Conservation (phyloP, 306 rosid genomes). For the Castanea sativa region DNA sequence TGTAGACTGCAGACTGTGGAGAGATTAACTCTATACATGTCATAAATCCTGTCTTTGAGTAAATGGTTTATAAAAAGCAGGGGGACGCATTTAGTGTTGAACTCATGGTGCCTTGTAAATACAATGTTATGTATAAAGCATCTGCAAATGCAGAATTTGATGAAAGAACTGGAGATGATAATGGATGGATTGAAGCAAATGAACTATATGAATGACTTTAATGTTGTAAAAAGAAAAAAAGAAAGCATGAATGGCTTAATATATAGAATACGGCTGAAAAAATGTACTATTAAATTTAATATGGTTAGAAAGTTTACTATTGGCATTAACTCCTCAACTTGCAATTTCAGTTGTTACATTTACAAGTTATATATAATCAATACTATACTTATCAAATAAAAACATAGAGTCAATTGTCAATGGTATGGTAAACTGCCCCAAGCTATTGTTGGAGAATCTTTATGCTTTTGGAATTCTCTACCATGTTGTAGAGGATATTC, state of each 20-base stretch:
- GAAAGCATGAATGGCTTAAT: neutral
- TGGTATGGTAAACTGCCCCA: neutral
- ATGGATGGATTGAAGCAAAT: neutral
- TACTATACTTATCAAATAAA: no score
- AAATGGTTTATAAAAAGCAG: neutral
- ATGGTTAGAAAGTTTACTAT: neutral
- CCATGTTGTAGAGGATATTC: neutral
- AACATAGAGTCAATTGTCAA: no score
- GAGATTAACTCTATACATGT: neutral
- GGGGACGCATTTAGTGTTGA: neutral
- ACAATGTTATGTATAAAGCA: neutral
- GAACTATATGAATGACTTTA: neutral
- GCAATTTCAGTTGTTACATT: neutral
- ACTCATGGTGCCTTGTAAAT: neutral
- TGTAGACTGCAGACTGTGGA: neutral
- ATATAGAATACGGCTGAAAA: neutral
- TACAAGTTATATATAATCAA: neutral
- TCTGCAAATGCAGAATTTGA: neutral
- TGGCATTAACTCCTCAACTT: neutral
- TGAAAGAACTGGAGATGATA: neutral
- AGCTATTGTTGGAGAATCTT: constrained; percentile 2
- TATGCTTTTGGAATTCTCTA: neutral
- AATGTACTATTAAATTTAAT: neutral
- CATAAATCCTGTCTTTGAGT: neutral
- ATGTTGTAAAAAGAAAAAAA: neutral